phyloP scores from a whole-genome alignment of 805 yeast genomes.

The Kuraishia capsulata region DNA sequence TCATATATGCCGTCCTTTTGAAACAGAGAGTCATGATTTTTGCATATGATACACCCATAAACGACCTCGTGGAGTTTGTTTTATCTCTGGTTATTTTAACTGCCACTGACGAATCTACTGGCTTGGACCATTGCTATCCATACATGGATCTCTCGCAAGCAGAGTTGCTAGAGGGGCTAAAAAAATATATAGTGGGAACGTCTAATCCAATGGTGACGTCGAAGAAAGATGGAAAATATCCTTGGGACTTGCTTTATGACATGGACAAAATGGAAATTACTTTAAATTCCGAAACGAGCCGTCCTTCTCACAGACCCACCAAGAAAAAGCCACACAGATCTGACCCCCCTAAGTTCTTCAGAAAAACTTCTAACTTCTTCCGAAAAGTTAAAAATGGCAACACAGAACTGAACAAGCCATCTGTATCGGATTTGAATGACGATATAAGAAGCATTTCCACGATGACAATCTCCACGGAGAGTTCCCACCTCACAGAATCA shows the following conservation, averaged over 20 bases:
- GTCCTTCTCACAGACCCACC: background rate
- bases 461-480: constrained; percentile 26
- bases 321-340: background rate
- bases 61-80: constrained; percentile 35
- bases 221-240: constrained; percentile 20
- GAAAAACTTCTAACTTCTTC: background rate
- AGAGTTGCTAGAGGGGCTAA: constrained; percentile 33
- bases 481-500: background rate
- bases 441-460: constrained; percentile 5
- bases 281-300: background rate
- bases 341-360: background rate
- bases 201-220: constrained; percentile 57
- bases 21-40: constrained; percentile 32
- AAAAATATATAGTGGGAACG: constrained; percentile 51
- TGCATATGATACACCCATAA: constrained; percentile 34
- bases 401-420: background rate
- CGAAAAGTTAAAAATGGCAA: background rate
- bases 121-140: constrained; percentile 29
- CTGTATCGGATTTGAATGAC: background rate
- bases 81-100: constrained; percentile 30
- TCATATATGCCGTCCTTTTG: constrained; percentile 38
- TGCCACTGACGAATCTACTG: constrained; percentile 25
- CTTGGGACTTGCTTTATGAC: constrained; percentile 58
- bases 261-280: constrained; percentile 39
- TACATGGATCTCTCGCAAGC: constrained; percentile 53